Evolutionary conservation across 2,329 filamentous ascomycete genomes (phyloP).

Genomic region (Metarhizium anisopliae): DNA sequence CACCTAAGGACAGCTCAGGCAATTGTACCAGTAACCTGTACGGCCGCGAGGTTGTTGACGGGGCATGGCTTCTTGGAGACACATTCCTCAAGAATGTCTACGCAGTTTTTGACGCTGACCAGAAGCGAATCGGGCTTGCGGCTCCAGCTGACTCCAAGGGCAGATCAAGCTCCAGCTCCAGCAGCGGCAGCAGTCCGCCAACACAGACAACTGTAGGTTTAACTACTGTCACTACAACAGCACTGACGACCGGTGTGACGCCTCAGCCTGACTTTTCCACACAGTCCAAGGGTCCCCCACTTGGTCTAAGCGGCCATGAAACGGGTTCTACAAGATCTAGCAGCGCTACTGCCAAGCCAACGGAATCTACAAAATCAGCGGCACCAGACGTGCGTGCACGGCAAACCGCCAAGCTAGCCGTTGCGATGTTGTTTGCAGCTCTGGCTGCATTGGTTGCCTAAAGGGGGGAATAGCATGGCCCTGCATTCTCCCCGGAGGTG

Average conservation of each 20-base stretch:
- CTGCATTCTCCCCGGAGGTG: neutral
- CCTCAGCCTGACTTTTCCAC: neutral
- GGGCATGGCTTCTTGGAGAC: constrained; percentile 73
- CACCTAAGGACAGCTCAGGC: constrained; percentile 31
- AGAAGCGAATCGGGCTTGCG: constrained; percentile 42
- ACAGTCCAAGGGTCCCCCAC: neutral
- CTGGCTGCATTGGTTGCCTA: constrained; percentile 1
- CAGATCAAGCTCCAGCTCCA: neutral
- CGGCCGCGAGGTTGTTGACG: constrained; percentile 56
- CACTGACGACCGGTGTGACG: neutral
- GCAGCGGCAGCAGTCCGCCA: neutral
- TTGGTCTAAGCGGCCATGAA: constrained; percentile 15
- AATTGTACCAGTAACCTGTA: constrained; percentile 65
- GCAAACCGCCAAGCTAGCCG: neutral
- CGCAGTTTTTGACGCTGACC: constrained; percentile 70
- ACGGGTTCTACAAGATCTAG: neutral
- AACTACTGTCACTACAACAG: constrained; percentile 2
- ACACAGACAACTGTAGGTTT: neutral
- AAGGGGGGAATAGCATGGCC: neutral
- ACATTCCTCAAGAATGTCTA: constrained; percentile 89
- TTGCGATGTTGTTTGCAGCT: neutral
- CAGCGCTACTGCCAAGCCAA: constrained; percentile 2
- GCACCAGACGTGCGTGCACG: constrained; percentile 1
- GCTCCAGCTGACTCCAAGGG: constrained; percentile 5
- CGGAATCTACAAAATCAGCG: constrained; percentile 5